Evolutionary conservation across 2,329 filamentous ascomycete genomes (phyloP).

Genomic region (Pseudogymnoascus sp.): DNA sequence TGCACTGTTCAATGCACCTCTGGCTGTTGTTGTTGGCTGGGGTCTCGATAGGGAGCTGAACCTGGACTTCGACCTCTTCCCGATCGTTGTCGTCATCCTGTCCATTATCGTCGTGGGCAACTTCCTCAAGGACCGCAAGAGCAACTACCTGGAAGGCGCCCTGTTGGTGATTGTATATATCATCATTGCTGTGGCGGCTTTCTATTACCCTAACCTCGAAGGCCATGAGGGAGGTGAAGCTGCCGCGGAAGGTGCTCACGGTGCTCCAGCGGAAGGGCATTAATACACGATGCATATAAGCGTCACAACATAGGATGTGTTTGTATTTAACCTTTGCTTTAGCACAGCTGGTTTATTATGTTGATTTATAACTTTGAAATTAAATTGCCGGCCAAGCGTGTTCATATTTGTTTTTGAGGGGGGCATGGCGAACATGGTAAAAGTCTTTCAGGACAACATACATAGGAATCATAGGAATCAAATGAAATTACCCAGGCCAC

Average conservation of each 20-base stretch:
- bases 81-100: slow-evolving; percentile 71
- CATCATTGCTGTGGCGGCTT: slow-evolving; percentile 51
- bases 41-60: slow-evolving; percentile 62
- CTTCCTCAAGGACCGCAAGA: slow-evolving; percentile 80
- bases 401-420: neutral
- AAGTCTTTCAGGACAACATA: neutral
- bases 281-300: neutral
- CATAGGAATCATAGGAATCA: neutral
- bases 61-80: slow-evolving; percentile 80
- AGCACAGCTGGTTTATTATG: neutral
- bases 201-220: slow-evolving; percentile 44
- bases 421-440: neutral
- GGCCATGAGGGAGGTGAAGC: neutral
- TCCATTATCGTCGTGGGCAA: slow-evolving; percentile 81
- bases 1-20: slow-evolving; percentile 75
- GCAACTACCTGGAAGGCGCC: slow-evolving; percentile 81
- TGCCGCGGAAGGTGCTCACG: neutral
- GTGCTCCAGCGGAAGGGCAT: neutral
- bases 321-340: neutral
- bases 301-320: neutral
- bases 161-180: slow-evolving; percentile 65
- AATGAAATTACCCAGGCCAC: neutral
- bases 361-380: neutral
- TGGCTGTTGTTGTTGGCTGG: slow-evolving; percentile 80
- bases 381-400: neutral